A percentile compares a stretch with the other conserved stretches of the same genome.
Evolutionary conservation across 306 rosid genomes (phyloP).

Genomic region (Sicyos baderoa): DNA sequence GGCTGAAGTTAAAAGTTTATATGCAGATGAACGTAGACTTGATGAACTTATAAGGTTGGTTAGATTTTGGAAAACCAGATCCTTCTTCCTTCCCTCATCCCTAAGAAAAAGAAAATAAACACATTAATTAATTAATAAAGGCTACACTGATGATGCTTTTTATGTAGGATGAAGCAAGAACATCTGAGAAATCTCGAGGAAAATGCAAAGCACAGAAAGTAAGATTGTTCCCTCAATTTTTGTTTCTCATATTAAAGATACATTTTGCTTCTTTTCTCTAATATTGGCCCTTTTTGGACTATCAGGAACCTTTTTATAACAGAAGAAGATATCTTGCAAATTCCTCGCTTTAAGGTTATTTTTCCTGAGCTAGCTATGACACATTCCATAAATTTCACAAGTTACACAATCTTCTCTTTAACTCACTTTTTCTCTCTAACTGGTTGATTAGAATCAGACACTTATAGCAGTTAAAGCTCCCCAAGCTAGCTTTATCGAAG

Average conservation of each 20-base stretch:
- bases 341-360: slow-evolving; percentile 68
- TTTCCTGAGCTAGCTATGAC: slow-evolving; percentile 12
- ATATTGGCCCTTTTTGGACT: slow-evolving; percentile 22
- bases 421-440: slow-evolving; percentile 24
- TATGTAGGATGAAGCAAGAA: slow-evolving; percentile 56
- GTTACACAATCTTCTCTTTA: slow-evolving; percentile 10
- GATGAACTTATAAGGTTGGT: slow-evolving; percentile 62
- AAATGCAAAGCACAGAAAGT: slow-evolving; percentile 42
- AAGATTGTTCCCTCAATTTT: slow-evolving; percentile 21
- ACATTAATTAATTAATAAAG: background rate
- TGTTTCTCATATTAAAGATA: background rate
- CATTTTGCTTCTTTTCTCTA: slow-evolving; percentile 18
- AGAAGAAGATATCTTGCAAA: slow-evolving; percentile 52
- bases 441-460: slow-evolving; percentile 48
- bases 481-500: slow-evolving; percentile 61
- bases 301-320: slow-evolving; percentile 50
- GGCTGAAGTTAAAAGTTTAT: slow-evolving; percentile 59
- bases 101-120: background rate
- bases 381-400: background rate
- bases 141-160: background rate
- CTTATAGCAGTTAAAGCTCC: slow-evolving; percentile 75
- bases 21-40: slow-evolving; percentile 47
- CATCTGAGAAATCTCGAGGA: slow-evolving; percentile 45
- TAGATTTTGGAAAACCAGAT: background rate
- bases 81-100: background rate